phyloP scores from a whole-genome alignment of 164 flowering plant genomes.

The Magnolia sinica region DNA sequence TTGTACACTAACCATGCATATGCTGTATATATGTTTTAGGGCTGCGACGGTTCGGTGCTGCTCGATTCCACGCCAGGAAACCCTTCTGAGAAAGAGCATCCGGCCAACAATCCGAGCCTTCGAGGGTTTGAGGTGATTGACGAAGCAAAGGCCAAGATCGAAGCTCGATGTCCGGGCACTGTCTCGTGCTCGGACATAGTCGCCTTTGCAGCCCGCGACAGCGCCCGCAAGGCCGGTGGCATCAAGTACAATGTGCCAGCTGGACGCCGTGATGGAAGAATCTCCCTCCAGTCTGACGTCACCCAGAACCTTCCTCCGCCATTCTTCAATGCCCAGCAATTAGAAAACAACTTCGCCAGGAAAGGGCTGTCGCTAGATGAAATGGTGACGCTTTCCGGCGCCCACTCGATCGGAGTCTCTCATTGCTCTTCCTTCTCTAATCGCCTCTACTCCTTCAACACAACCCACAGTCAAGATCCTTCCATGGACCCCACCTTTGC shows the following conservation, averaged over 20 bases:
- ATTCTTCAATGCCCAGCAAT: too few species aligned
- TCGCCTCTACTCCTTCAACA: too few species aligned
- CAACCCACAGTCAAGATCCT: conserved; percentile 11
- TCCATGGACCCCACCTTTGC: background rate
- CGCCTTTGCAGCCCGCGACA: conserved; percentile 11
- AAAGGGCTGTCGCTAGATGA: too few species aligned
- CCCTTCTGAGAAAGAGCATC: background rate
- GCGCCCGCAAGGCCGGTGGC: background rate
- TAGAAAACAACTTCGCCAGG: too few species aligned
- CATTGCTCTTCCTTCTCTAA: too few species aligned
- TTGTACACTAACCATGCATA: too few species aligned
- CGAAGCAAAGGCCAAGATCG: conserved; percentile 3
- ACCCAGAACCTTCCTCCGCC: too few species aligned
- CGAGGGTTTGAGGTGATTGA: conserved; percentile 14
- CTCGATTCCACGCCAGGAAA: conserved; percentile 5
- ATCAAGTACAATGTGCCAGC: too few species aligned
- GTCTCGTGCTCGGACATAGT: conserved; percentile 15
- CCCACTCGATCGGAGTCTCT: too few species aligned
- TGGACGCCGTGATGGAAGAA: too few species aligned
- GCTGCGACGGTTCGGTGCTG: conserved; percentile 12
- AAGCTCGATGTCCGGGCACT: background rate
- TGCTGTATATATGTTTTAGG: conserved; percentile 4
- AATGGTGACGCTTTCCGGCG: too few species aligned
- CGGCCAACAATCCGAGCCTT: conserved; percentile 8
- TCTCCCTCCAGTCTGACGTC: too few species aligned